Conservation (phyloP, 2,329 filamentous ascomycete species). For the Hypoxylon sp. region DNA sequence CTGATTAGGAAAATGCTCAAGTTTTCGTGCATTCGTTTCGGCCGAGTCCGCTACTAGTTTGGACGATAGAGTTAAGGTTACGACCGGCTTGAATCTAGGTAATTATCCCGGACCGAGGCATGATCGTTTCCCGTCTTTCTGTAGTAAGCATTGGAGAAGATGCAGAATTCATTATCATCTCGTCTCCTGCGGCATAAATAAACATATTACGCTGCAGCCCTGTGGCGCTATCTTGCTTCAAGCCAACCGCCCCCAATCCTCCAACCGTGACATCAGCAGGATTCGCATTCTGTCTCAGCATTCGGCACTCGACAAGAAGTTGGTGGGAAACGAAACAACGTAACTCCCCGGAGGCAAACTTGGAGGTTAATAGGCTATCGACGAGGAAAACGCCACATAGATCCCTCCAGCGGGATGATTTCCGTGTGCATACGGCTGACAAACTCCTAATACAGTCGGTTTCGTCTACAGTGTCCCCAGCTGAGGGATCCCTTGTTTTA, state of each 20-base stretch:
- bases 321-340: constrained; percentile 11
- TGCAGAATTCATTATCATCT: constrained; percentile 10
- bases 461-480: constrained; percentile 30
- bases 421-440: constrained; percentile 7
- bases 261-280: constrained; percentile 27
- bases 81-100: constrained; percentile 9
- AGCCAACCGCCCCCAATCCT: constrained; percentile 11
- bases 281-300: constrained; percentile 24
- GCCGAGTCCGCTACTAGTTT: not conserved
- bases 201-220: constrained; percentile 39
- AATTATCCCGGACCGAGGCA: constrained; percentile 11
- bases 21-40: not conserved
- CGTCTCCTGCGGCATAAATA: constrained; percentile 38
- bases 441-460: constrained; percentile 15
- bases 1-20: not conserved
- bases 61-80: not conserved
- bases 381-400: constrained; percentile 13
- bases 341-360: constrained; percentile 11
- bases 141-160: constrained; percentile 31
- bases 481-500: constrained; percentile 24
- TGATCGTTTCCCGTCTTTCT: not conserved
- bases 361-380: not conserved
- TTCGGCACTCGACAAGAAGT: constrained; percentile 24
- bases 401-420: constrained; percentile 4
- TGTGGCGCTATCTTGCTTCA: constrained; percentile 27